phyloP scores from a whole-genome alignment of 2,329 filamentous ascomycete species.

The Sodiomyces alkalinus region DNA sequence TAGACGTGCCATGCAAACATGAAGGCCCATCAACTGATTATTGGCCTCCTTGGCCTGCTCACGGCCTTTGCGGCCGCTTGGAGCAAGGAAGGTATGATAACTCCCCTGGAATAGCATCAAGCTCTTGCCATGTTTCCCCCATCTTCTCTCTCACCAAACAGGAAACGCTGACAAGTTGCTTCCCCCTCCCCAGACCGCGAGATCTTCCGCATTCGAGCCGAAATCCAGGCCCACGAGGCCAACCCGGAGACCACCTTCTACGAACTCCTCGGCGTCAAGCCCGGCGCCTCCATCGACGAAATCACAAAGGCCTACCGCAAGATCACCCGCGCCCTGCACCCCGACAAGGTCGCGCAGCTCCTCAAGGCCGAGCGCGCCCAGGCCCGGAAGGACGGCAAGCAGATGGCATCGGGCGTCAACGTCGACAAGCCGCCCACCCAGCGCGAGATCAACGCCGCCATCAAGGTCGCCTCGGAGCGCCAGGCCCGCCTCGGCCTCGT shows the following conservation, averaged over 20 bases:
- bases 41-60: conserved; percentile 55
- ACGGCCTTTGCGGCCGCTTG: conserved; percentile 58
- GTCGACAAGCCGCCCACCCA: conserved; percentile 58
- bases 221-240: conserved; percentile 55
- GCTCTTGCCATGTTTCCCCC: no score
- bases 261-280: conserved; percentile 69
- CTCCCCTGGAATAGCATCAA: no score
- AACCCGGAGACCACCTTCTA: conserved; percentile 80
- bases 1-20: conserved; percentile 38
- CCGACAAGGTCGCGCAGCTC: conserved; percentile 85
- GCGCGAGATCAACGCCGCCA: conserved; percentile 59
- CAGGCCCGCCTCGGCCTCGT: conserved; percentile 78
- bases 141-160: no score
- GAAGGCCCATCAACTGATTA: conserved; percentile 51
- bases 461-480: conserved; percentile 69
- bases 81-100: conserved; percentile 75
- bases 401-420: conserved; percentile 45
- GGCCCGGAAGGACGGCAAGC: conserved; percentile 28
- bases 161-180: neutral
- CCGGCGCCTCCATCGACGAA: conserved; percentile 65
- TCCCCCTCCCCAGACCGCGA: conserved; percentile 61
- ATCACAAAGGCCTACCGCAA: conserved; percentile 91
- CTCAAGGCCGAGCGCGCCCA: conserved; percentile 56
- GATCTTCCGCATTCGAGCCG: conserved; percentile 90
- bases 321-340: conserved; percentile 69